phyloP scores from a whole-genome alignment of 129 eudicot genomes.

The Gnaphalium uliginosum region DNA sequence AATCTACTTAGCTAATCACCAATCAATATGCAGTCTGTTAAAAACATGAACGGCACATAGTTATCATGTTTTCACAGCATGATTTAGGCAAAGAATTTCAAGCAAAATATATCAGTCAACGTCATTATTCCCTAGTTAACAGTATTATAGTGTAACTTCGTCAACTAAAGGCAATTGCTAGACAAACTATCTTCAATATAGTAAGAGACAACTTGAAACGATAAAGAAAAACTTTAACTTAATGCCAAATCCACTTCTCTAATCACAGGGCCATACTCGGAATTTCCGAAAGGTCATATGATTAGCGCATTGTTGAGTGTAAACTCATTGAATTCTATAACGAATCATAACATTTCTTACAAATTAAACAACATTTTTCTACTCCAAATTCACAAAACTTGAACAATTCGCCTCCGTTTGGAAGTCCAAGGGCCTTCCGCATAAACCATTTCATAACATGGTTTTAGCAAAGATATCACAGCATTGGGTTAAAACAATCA shows the following conservation, averaged over 20 bases:
- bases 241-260: not conserved
- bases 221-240: not conserved
- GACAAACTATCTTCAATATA: not conserved
- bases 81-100: not conserved
- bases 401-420: not conserved
- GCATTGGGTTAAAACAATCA: too few relatives aligned
- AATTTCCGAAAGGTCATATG: not conserved
- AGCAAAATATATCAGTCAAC: too few relatives aligned
- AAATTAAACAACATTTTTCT: conserved; percentile 10
- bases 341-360: not conserved
- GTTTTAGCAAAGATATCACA: not conserved
- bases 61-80: not conserved
- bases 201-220: not conserved
- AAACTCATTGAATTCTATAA: not conserved
- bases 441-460: not conserved
- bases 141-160: not conserved
- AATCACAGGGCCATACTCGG: not conserved
- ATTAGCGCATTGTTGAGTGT: not conserved
- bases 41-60: not conserved
- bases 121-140: not conserved
- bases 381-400: not conserved
- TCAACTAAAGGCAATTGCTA: not conserved
- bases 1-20: conserved; percentile 1
- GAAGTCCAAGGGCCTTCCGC: not conserved
- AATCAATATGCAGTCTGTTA: not conserved